Evolutionary conservation across 73 alveolate species (phyloP).

Genomic region (Tetrahymena borealis): DNA sequence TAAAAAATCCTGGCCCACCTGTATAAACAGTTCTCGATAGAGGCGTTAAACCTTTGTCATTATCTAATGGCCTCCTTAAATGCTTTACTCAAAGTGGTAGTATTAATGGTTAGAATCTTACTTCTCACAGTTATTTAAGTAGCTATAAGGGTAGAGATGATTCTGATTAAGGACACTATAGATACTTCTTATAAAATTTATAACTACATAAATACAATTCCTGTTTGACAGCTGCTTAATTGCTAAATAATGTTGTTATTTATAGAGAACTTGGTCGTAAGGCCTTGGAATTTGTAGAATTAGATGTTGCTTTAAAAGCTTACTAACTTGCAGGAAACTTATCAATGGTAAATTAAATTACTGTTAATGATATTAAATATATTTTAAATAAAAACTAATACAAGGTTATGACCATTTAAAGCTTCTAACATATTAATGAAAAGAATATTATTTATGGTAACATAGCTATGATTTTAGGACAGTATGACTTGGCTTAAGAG

Average conservation of each 20-base stretch:
- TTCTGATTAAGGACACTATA: constrained; percentile 92
- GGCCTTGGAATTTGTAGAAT: constrained; percentile 80
- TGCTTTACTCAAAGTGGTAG: constrained; percentile 58
- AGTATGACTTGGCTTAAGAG: constrained; percentile 91
- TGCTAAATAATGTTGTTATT: constrained; percentile 55
- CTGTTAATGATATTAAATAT: not conserved
- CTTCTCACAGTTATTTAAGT: constrained; percentile 77
- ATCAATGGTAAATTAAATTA: constrained; percentile 58
- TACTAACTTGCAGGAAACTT: constrained; percentile 74
- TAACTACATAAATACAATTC: constrained; percentile 68
- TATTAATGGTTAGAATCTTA: constrained; percentile 66
- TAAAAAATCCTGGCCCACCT: constrained; percentile 65
- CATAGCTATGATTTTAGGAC: constrained; percentile 87
- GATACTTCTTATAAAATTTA: constrained; percentile 84
- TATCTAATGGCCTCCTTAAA: constrained; percentile 70
- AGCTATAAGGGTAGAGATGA: constrained; percentile 87
- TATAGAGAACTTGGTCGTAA: constrained; percentile 86
- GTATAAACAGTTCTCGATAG: constrained; percentile 70
- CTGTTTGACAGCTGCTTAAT: constrained; percentile 72
- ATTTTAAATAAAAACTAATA: not conserved
- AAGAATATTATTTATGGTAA: constrained; percentile 86
- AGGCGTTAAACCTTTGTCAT: constrained; percentile 78
- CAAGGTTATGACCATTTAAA: constrained; percentile 61
- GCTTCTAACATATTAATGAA: constrained; percentile 85
- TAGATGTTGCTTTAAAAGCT: constrained; percentile 87